phyloP scores from a whole-genome alignment of 805 yeast genomes.

The Blastobotrys peoriensis region DNA sequence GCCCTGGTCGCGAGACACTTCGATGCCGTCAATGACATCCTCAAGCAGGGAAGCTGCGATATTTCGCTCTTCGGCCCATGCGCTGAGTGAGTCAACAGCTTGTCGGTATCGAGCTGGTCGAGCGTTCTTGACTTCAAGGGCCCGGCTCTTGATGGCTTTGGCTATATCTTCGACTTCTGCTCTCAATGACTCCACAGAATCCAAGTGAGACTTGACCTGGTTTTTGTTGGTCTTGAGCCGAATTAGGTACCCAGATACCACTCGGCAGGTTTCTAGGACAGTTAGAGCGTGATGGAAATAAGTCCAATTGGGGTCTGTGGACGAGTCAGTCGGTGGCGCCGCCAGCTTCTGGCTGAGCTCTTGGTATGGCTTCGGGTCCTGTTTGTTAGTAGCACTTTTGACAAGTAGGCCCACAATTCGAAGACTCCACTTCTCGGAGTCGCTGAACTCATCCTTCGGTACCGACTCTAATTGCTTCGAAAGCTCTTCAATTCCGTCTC shows the following conservation, averaged over 20 bases:
- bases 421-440: constrained; percentile 35
- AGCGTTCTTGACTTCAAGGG: constrained; percentile 14
- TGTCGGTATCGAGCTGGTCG: constrained; percentile 6
- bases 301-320: constrained; percentile 20
- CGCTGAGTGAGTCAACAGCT: constrained; percentile 9
- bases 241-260: constrained; percentile 12
- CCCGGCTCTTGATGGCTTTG: constrained; percentile 9
- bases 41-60: constrained; percentile 13
- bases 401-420: constrained; percentile 18
- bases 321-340: not conserved
- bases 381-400: constrained; percentile 9
- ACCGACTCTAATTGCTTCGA: not conserved
- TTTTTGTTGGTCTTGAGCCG: constrained; percentile 12
- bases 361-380: constrained; percentile 3
- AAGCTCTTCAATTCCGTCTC: constrained; percentile 12
- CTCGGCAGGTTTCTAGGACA: constrained; percentile 23
- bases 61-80: constrained; percentile 17
- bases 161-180: not conserved
- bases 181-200: constrained; percentile 5
- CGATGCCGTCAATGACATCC: constrained; percentile 17
- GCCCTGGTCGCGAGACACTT: constrained; percentile 12
- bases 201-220: constrained; percentile 13
- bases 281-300: constrained; percentile 25
- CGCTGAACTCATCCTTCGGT: constrained; percentile 25
- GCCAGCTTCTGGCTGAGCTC: constrained; percentile 3